Base-by-base conservation (phyloP, 2,329 filamentous ascomycete genomes). In the Fusarium devonianum region DNA sequence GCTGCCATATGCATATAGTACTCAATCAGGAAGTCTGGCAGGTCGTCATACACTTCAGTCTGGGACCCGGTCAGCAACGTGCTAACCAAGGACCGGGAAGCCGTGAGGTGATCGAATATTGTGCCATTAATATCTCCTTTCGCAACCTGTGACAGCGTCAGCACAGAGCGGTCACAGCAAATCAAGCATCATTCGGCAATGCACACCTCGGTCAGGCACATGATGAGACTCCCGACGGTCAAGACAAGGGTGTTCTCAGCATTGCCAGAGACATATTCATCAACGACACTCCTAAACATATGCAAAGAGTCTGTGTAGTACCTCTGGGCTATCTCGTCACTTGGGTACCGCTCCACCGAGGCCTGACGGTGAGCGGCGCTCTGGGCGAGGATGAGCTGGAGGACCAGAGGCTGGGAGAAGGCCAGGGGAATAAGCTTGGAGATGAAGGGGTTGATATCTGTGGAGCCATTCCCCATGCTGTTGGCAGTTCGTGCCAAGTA, bases 401-500 rank as follows among this genome's bases (percentile, higher is more conserved):
- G 41, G 2, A 78, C 68, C 0, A 79, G 68, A 3, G 76, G 71
- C 36, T 74, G 75, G 23, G 71, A 72, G 26, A 78, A 78, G 3
- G 76, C 73, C 2, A 79, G 50, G 0, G 75, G 75, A 4, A 78
- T 70, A 17, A 79, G 69, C 40, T 78, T 74, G 18, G 72, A 71
- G 13, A 78, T 63, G 38, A 78, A 77, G 1, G 75, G 76, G 32
- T 79, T 78, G 30, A 75, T 65, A 2, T 71, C 68, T 1, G 75
- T 77, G 1, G 76, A 75, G 1, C 74, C 75, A 43, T 78, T 78
- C 22, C 73, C 75, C 75, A 78, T 78, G 39, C 73, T 76, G 32
- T 73, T 71, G 12, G 74, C 72, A 0, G 75, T 78, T 2, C 73
- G 73, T 2, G 67, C 62, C 5, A 78, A 54, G 52, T 78, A 79